Evolutionary conservation across 2,329 filamentous ascomycete species (phyloP).

Genomic region (Allantophomopsis cytisporea): DNA sequence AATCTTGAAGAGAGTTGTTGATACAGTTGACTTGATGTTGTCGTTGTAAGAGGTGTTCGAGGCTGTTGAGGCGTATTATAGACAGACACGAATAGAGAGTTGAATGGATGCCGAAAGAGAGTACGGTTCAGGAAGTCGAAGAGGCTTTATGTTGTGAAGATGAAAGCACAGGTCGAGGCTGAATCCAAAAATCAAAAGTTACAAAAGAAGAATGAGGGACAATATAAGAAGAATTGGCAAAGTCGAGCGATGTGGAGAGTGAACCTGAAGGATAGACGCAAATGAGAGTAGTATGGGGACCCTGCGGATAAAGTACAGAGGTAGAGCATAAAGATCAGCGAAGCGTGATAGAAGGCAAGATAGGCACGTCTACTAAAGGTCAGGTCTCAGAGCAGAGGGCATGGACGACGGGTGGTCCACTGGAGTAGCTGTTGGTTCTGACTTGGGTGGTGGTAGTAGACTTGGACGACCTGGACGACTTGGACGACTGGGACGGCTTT

Average conservation of each 20-base stretch:
- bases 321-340: conserved; percentile 11
- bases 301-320: conserved; percentile 19
- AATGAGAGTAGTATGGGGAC: conserved; percentile 17
- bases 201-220: conserved; percentile 16
- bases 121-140: conserved; percentile 17
- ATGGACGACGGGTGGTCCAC: conserved; percentile 1
- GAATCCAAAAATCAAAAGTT: conserved; percentile 16
- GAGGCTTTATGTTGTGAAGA: conserved; percentile 10
- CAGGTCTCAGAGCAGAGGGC: conserved; percentile 10
- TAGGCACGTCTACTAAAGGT: conserved; percentile 11
- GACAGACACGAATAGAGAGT: conserved; percentile 15
- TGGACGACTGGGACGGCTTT: not conserved
- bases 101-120: conserved; percentile 18
- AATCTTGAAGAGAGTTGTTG: conserved; percentile 18
- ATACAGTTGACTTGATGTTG: conserved; percentile 16
- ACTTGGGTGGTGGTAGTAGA: no score
- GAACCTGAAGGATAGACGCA: conserved; percentile 13
- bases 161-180: conserved; percentile 18
- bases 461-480: not conserved
- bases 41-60: conserved; percentile 20
- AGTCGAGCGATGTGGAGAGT: conserved; percentile 10
- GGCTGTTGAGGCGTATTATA: conserved; percentile 12
- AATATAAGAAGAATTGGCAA: conserved; percentile 18
- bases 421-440: not conserved
- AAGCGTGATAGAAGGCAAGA: conserved; percentile 17